Evolutionary conservation across 2,329 filamentous ascomycete species (phyloP).

Genomic region (Reticulascus tulasneorum): DNA sequence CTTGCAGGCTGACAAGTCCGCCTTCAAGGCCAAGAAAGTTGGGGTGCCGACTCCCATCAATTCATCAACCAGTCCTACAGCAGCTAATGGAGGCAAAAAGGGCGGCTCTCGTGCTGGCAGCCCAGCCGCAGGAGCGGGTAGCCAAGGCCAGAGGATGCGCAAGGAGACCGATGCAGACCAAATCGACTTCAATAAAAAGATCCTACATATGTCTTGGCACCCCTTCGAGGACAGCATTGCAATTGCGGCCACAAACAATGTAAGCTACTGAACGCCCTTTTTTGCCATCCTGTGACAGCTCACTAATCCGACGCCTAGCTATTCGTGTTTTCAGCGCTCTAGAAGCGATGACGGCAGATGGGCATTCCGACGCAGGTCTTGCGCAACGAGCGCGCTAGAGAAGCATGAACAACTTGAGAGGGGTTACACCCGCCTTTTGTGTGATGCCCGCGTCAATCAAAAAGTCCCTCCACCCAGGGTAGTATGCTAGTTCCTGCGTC

Average conservation of each 20-base stretch:
- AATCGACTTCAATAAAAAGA: slow-evolving; percentile 99
- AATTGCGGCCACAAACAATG: slow-evolving; percentile 98
- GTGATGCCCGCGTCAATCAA: too few species aligned
- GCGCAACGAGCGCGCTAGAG: neutral
- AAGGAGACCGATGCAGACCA: slow-evolving; percentile 99
- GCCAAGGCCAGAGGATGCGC: slow-evolving; percentile 86
- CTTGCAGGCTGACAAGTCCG: slow-evolving; percentile 95
- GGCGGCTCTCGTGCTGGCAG: slow-evolving; percentile 82
- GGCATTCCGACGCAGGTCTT: too few species aligned
- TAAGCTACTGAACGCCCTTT: slow-evolving; percentile 50
- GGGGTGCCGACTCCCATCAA: slow-evolving; percentile 97
- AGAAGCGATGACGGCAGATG: slow-evolving; percentile 24
- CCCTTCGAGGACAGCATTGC: slow-evolving; percentile 99
- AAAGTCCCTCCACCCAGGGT: too few species aligned
- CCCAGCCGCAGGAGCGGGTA: slow-evolving; percentile 62
- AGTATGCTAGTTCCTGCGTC: too few species aligned
- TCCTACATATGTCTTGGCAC: slow-evolving; percentile 99
- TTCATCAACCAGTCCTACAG: slow-evolving; percentile 66
- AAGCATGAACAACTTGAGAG: too few species aligned
- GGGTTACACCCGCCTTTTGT: too few species aligned
- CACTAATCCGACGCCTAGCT: slow-evolving; percentile 50
- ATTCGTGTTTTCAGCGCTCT: slow-evolving; percentile 76
- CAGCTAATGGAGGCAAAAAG: slow-evolving; percentile 76
- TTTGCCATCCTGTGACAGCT: too few species aligned
- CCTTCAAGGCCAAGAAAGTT: slow-evolving; percentile 99